Evolutionary conservation across 805 yeast genomes (phyloP).

Genomic region (Komagataella mondaviorum): DNA sequence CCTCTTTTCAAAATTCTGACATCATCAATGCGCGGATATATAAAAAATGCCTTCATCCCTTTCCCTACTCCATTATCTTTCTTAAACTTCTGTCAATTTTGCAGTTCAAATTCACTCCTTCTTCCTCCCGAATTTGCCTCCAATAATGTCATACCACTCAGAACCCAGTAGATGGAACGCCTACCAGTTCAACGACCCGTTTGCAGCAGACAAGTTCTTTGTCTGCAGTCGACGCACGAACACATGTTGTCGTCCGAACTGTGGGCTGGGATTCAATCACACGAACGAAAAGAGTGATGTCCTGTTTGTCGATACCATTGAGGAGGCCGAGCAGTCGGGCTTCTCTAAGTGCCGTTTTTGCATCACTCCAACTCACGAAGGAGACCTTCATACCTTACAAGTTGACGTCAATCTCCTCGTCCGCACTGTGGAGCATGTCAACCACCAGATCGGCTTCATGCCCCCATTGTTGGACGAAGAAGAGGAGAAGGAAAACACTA

Average conservation of each 20-base stretch:
- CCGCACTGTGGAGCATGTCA: slow-evolving; percentile 39
- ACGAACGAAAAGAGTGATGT: slow-evolving; percentile 31
- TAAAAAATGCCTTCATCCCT: background rate
- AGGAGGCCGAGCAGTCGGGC: slow-evolving; percentile 30
- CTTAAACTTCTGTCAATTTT: background rate
- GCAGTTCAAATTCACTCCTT: background rate
- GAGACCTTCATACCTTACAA: slow-evolving; percentile 19
- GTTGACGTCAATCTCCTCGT: slow-evolving; percentile 31
- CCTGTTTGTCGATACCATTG: slow-evolving; percentile 24
- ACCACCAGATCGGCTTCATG: slow-evolving; percentile 42
- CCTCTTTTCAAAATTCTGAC: background rate
- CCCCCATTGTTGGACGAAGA: slow-evolving; percentile 35
- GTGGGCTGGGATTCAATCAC: slow-evolving; percentile 32
- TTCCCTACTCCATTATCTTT: background rate
- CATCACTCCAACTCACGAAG: slow-evolving; percentile 7
- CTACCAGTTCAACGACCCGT: slow-evolving; percentile 52
- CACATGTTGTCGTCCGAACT: slow-evolving; percentile 55
- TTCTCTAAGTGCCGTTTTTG: slow-evolving; percentile 41
- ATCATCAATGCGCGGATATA: background rate
- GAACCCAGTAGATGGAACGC: slow-evolving; percentile 45
- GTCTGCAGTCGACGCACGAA: slow-evolving; percentile 31
- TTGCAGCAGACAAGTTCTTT: slow-evolving; percentile 43
- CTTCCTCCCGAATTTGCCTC: background rate
- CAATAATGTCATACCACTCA: slow-evolving; percentile 23
- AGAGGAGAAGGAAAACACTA: slow-evolving; percentile 20